Evolutionary conservation across 805 yeast species (phyloP).

Genomic region (Debaryomyces tyrocola): DNA sequence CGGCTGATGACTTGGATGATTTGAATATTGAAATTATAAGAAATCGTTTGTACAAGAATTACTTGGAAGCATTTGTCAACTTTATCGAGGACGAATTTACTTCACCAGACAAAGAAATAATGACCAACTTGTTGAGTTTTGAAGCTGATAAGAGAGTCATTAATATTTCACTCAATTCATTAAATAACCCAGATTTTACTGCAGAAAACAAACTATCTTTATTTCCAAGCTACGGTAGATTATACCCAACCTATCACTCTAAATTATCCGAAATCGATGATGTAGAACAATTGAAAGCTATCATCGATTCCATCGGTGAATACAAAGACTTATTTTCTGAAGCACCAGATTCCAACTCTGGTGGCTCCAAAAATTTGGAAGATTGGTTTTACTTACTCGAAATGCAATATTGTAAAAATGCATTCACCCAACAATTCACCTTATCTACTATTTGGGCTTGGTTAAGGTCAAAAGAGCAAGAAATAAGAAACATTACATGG

Average conservation of each 20-base stretch:
- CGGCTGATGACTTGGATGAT: conserved; percentile 89
- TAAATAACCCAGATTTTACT: conserved; percentile 74
- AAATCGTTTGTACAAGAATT: conserved; percentile 89
- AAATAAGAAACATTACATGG: conserved; percentile 97
- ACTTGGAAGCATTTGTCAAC: conserved; percentile 78
- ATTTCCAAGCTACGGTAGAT: conserved; percentile 79
- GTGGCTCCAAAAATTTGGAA: conserved; percentile 65
- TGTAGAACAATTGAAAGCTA: conserved; percentile 71
- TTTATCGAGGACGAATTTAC: conserved; percentile 64
- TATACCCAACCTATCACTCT: conserved; percentile 68
- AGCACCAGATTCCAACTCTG: conserved; percentile 34
- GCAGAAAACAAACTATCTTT: conserved; percentile 67
- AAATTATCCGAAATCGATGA: conserved; percentile 79
- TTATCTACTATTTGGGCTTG: conserved; percentile 92
- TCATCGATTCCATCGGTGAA: conserved; percentile 65
- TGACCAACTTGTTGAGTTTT: conserved; percentile 75
- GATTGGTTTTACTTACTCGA: conserved; percentile 92
- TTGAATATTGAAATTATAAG: conserved; percentile 92
- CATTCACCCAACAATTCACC: conserved; percentile 95
- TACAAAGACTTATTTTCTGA: conserved; percentile 57
- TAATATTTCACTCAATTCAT: conserved; percentile 86
- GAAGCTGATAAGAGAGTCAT: conserved; percentile 96
- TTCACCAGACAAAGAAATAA: conserved; percentile 76
- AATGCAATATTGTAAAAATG: conserved; percentile 88
- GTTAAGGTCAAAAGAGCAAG: conserved; percentile 95